These are phyloP conservation scores for Colletotrichum endophyticum DNA, from an alignment of 2,329 filamentous ascomycete genomes.

Conservation along the genomic window DNA sequence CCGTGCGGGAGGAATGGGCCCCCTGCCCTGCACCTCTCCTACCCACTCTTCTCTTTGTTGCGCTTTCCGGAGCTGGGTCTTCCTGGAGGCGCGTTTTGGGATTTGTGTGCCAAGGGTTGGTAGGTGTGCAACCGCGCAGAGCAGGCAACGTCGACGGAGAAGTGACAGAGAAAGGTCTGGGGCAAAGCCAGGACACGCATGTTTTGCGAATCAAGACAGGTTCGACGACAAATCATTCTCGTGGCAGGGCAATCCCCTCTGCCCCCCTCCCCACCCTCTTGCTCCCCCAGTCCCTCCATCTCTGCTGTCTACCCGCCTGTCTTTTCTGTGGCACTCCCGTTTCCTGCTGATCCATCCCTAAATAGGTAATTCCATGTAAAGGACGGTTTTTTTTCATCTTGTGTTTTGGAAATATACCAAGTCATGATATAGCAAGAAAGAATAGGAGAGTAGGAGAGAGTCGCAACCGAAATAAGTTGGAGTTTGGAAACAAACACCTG, in stretches of 20 bases:
- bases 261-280: neutral
- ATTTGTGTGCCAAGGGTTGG: neutral
- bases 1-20: slow-evolving; percentile 5
- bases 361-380: neutral
- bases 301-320: neutral
- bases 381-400: neutral
- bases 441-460: neutral
- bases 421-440: neutral
- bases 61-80: neutral
- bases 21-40: neutral
- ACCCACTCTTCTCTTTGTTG: neutral
- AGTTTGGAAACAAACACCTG: neutral
- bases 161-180: neutral
- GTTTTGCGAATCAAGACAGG: slow-evolving; percentile 4
- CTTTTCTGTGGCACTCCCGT: neutral
- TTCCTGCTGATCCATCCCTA: slow-evolving; percentile 1
- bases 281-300: neutral
- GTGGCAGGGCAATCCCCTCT: neutral
- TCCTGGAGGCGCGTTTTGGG: neutral
- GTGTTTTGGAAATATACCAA: neutral
- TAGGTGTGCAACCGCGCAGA: neutral
- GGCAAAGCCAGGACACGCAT: slow-evolving; percentile 13
- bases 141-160: neutral
- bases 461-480: neutral
- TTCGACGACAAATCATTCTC: neutral